Base-by-base conservation (phyloP, 2,329 filamentous ascomycete species). In the Colletotrichum salicis region DNA sequence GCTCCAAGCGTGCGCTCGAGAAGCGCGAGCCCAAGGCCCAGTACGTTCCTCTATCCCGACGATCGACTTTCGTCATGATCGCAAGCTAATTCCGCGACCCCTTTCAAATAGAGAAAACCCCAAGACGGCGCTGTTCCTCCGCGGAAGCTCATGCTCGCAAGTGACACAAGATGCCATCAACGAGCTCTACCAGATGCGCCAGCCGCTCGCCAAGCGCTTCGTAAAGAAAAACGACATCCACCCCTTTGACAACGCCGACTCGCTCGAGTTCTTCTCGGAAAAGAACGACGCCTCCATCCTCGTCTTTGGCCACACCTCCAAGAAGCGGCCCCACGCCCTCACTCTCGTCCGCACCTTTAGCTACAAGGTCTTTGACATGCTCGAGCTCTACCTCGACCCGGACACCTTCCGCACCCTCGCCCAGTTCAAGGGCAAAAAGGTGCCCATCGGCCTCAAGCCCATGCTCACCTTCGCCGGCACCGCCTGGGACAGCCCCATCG, bases 171-270 rank as follows among this genome's bases (percentile, higher is more conserved):
- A 96, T 77, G 94, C 94, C 70, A 87, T 98, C 73, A 92, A 91
- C 76, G 96, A 98, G 78, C 89, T 99, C 68, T 90, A 94, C 83
- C 89, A 94, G 60, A 87, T 99, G 79, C 95, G 96, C 77, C 91
- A 93, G 78, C 95, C 95, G 2, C 88, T 96, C 73, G 92, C 92
- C 75, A 92, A 97, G 82, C 95, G 95, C 76, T 97, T 99, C 86
- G 94, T 91, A 83, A 99, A 98, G 89, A 98, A 98, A 87, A 99
- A 99, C 83, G 88, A 91, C 76, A 93, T 97, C 77, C 95, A 96
- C 82, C 96, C 96, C 2, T 99, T 99, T 82, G 96, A 98, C 82
- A 95, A 97, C 81, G 86, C 93, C 74, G 87, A 92, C 33, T 96
- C 93, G 64, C 89, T 98, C 76, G 94, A 98, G 84, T 99, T 99